Conservation (phyloP, 2,329 filamentous ascomycete species). For the Apiospora marii region DNA sequence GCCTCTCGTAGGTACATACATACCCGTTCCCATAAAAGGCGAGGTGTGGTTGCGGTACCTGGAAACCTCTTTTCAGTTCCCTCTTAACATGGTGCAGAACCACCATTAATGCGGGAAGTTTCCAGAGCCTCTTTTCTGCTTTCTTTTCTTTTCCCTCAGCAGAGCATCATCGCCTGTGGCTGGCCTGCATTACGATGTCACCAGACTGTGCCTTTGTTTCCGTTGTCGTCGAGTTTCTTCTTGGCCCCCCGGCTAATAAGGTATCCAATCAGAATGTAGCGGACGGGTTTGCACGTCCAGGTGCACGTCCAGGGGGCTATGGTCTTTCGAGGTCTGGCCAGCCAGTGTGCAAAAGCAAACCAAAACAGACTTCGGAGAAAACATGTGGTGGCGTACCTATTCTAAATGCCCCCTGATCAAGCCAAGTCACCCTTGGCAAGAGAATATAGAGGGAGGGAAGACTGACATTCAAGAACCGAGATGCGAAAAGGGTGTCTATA, state of each 20-base stretch:
- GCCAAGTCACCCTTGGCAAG: not conserved
- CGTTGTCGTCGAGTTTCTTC: not conserved
- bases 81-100: not conserved
- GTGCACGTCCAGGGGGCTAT: constrained; percentile 11
- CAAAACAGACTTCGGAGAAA: not conserved
- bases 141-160: not conserved
- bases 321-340: constrained; percentile 15
- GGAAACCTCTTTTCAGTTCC: not conserved
- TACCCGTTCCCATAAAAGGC: not conserved
- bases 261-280: not conserved
- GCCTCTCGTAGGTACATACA: not conserved
- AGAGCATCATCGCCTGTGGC: not conserved
- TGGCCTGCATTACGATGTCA: not conserved
- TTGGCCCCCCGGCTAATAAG: not conserved
- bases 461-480: no score
- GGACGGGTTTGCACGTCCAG: constrained; percentile 6
- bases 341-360: constrained; percentile 4
- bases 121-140: not conserved
- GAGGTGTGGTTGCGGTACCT: not conserved
- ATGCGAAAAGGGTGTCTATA: not conserved
- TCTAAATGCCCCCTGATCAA: not conserved
- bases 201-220: not conserved
- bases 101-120: not conserved
- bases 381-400: not conserved
- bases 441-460: not conserved